Evolutionary conservation across 257 asterid genomes (phyloP).

Genomic region (Rauvolfia tetraphylla): DNA sequence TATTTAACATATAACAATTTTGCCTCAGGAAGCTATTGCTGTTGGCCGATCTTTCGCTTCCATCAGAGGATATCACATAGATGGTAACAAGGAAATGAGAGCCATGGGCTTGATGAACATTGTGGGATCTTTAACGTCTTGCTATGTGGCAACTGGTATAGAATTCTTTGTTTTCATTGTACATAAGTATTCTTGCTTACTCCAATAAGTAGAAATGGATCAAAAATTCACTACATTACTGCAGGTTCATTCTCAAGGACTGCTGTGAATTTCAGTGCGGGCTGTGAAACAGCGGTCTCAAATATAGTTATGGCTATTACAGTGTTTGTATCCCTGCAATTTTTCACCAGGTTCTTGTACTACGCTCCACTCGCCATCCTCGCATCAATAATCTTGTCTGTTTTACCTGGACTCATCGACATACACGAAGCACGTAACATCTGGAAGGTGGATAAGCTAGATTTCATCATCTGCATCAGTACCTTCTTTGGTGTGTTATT

Average conservation of each 20-base stretch:
- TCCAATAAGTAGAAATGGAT: not conserved
- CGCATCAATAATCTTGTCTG: constrained; percentile 68
- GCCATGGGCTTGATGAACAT: constrained; percentile 84
- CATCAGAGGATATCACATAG: constrained; percentile 70
- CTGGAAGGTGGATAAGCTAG: constrained; percentile 72
- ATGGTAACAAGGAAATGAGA: constrained; percentile 90
- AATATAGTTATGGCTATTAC: constrained; percentile 72
- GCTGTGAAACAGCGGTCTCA: constrained; percentile 62
- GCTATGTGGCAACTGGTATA: constrained; percentile 71
- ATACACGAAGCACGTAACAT: constrained; percentile 41
- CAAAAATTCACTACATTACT: not conserved
- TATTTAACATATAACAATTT: not conserved
- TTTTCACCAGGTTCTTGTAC: constrained; percentile 54
- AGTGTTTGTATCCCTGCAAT: constrained; percentile 46
- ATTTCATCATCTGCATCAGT: constrained; percentile 49
- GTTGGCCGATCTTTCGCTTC: constrained; percentile 86
- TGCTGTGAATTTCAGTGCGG: constrained; percentile 76
- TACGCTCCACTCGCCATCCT: constrained; percentile 67
- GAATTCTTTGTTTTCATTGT: too few species aligned
- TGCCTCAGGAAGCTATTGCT: constrained; percentile 74
- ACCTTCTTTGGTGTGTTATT: constrained; percentile 68
- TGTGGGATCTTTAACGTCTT: constrained; percentile 70
- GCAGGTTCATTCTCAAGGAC: constrained; percentile 80
- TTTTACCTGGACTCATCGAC: constrained; percentile 68
- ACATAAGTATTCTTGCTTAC: too few species aligned